Base-by-base conservation (phyloP, 352 stramenopile species). In the Pythium biforme region DNA sequence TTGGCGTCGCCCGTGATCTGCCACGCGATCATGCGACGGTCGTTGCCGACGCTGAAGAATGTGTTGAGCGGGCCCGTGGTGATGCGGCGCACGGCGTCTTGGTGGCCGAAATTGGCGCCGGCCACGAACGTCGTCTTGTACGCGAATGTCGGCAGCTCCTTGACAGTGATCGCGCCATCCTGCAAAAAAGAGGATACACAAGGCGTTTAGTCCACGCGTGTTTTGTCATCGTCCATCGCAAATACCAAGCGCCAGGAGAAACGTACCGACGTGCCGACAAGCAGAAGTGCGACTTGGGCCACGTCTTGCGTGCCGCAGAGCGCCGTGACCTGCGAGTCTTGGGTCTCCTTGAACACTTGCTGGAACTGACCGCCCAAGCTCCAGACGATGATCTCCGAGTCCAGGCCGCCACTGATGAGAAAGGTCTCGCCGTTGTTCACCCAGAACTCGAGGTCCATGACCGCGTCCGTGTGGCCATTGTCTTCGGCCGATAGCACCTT, bases 391-490 rank as follows among this genome's bases (percentile, higher is more conserved):
- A 95, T 82, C 64, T 94, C 79, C n/a, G 69, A 75, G 54, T 95
- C 86, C 49, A 93, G 61, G 27, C 82, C 84, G 52, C 81, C 82
- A 43, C 83, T 93, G 53, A 95, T 93, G 34, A 95, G 80, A 67
- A 90, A 95, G n/a, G 80, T 88, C 71, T 95, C 86, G 61, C 71
- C 79, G 29, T 84, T 73, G 69, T 92, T 94, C 40, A 92, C 82
- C 86, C 84, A 95, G 53, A 95, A 87, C 56, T 94, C 86, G 23
- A 94, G 66, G 68, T 94, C 86, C 81, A 91, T 93, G 37, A 95
- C 84, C 7, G 85, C 74, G 17, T 95, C 86, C 33, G 79, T 89
- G 71, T 95, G 86, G 19, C 83, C 81, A 66, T 77, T 77, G 54
- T 92, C 76, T 26, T 89, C 82, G 5, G 58, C 55, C 12, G 79